Evolutionary conservation across 805 yeast genomes (phyloP), one percentile per base, ranked within the genome.

Genomic region (Kodamaea kakaduensis): DNA sequence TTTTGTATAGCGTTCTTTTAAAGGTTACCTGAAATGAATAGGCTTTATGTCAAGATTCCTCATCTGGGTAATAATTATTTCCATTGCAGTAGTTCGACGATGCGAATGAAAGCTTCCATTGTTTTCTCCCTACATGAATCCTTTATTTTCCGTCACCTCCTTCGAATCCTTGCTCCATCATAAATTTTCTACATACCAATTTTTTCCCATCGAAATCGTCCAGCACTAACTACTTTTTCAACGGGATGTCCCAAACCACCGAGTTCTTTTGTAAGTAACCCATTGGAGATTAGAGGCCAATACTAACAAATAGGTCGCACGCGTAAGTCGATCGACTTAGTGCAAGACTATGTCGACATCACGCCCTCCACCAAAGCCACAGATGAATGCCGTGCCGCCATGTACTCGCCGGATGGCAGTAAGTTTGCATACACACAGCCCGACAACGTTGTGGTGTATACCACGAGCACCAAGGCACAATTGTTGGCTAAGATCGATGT

Each of bases 371-470:
- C 64, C 24, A 60, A 54, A 38, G 64, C 71, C 14, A 38, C 51
- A 10, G 56, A 42, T 31, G 82, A 80, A 43, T 78, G 82, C 39
- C 76, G 87, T 45, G 67, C 73, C 30, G 75, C 89, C 24, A 60
- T 65, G 30, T 84, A 85, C 56, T 77, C 89, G 15, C 69, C 83
- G 31, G 69, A 78, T 49, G 95, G 95, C 18, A 51, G 66, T 30
- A 69, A 64, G 37, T 81, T 85, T 55, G 89, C 88, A 16, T 85
- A 75, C 59, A 74, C 90, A 12, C 83, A 80, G 52, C 84, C 84
- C 17, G 59, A 65, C 17, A 63, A 64, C 34, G 84, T 84, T 32
- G 62, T 67, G 12, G 66, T 86, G 17, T 63, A 77, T 29, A 71
- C 76, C 48, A 72, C 90, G n/a, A 60, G 60, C 52, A 69, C 21